Evolutionary conservation across 352 stramenopile genomes (phyloP), one percentile per base, ranked within the genome.

Genomic region (Globisporangium sylvaticum): DNA sequence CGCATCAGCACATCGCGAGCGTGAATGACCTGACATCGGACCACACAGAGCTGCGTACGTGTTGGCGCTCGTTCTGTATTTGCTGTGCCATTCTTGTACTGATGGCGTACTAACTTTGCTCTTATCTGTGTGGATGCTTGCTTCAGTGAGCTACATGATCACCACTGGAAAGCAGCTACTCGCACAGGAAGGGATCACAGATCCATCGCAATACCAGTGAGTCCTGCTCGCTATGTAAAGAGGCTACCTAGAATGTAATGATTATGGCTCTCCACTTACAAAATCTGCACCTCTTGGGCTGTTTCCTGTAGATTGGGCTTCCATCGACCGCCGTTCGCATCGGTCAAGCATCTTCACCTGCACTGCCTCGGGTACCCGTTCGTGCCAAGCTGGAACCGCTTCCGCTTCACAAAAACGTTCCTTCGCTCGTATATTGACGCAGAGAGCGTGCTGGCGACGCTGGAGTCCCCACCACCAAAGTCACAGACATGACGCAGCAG

Each of bases 311-410:
- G 84, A 65, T 69, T 93, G 34, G 84, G 84, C 37, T 93, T 93
- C 70, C 84, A 93, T 58, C 79, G 76, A 15, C 80, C 80, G 22
- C 83, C 80, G 32, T 93, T 91, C 65, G 76, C 81, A 6, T 93
- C 84, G 0, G 78, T 93, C 15, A 71, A 77, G n/a, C 84, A 93
- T 54, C 64, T 93, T 31, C 84, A 93, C 50, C 66, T 93, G 59
- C 84, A 93, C 58, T 93, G 81, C 63, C 68, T 93, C 15, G 83
- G 83, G 18, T 61, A 85, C 10, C 84, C 83, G 5, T 91, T 93
- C 60, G 57, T 80, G 6, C 83, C 81, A 0, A 66, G 56, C 1
- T 93, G 83, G 84, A 89, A 91, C 58, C 78, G 73, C 7, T 69
- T 90, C 25, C 73, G 84, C 24, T 93, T 77, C 70, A 87, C 66